These are phyloP conservation scores for Pseudocercospora cruenta DNA, from an alignment of 2,329 filamentous ascomycete genomes.

Conservation along the genomic window DNA sequence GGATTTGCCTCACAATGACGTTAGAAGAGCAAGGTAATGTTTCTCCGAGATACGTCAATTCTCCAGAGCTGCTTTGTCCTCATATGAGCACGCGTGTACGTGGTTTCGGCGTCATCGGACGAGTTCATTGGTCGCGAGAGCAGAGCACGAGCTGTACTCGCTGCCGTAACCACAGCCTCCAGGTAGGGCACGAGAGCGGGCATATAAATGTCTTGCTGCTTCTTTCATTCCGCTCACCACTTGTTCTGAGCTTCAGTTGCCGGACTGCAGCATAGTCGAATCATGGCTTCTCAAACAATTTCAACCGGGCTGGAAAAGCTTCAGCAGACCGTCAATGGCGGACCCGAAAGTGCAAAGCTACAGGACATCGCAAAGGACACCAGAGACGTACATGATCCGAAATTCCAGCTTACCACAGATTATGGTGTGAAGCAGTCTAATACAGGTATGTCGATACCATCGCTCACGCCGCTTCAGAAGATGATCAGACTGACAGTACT, in stretches of 20 bases:
- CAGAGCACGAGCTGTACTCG: neutral
- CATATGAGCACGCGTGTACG: neutral
- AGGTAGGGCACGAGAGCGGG: neutral
- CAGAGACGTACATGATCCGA: constrained; percentile 59
- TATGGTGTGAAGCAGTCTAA: constrained; percentile 73
- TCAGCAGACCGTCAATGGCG: constrained; percentile 38
- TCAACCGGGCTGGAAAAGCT: constrained; percentile 34
- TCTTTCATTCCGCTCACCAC: neutral
- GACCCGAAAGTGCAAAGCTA: constrained; percentile 54
- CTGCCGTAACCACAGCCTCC: neutral
- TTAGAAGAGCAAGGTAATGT: neutral
- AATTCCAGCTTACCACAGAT: constrained; percentile 71
- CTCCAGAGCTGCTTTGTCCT: neutral
- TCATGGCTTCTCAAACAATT: constrained; percentile 30
- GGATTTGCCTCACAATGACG: neutral
- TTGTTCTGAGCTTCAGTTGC: neutral
- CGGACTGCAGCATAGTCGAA: neutral
- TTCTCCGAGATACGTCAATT: too few relatives aligned
- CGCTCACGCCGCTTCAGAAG: neutral
- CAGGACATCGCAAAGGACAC: constrained; percentile 63
- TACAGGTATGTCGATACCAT: constrained; percentile 43
- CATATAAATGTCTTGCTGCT: neutral
- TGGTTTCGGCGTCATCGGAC: neutral
- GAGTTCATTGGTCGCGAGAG: neutral
- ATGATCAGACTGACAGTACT: neutral